Evolutionary conservation across 139 green algal genomes (phyloP).

Genomic region (Asterochloris erici): DNA sequence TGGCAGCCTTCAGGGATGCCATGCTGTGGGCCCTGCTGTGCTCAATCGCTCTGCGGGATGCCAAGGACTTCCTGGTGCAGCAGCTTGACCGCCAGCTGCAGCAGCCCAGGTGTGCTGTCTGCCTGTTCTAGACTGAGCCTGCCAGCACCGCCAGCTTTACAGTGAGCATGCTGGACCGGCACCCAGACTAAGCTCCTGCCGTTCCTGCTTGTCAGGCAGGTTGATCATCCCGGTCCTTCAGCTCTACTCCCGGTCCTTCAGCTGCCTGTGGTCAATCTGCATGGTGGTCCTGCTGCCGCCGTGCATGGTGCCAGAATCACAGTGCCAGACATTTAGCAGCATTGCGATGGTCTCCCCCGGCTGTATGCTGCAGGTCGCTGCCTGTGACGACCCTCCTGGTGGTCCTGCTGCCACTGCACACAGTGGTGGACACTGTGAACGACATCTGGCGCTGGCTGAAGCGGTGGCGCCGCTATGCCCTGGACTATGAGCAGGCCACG

Average conservation of each 20-base stretch:
- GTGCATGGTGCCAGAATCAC: background rate
- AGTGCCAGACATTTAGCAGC: background rate
- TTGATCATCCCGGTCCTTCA: too few species aligned
- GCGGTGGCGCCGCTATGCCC: slow-evolving; percentile 27
- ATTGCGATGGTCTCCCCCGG: background rate
- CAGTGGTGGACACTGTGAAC: slow-evolving; percentile 12
- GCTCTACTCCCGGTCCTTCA: too few species aligned
- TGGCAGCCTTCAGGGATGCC: slow-evolving; percentile 43
- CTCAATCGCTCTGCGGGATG: slow-evolving; percentile 46
- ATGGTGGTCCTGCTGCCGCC: too few species aligned
- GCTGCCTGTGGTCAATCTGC: too few species aligned
- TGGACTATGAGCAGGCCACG: slow-evolving; percentile 20
- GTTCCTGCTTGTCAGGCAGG: too few species aligned
- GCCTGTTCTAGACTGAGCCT: background rate
- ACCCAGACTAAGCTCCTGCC: too few species aligned
- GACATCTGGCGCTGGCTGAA: slow-evolving; percentile 19
- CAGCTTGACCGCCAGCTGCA: slow-evolving; percentile 8
- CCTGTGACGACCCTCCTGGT: slow-evolving; percentile 11
- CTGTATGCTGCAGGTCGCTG: slow-evolving; percentile 20
- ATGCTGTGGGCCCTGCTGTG: slow-evolving; percentile 56
- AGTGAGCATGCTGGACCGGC: too few species aligned
- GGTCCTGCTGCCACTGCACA: slow-evolving; percentile 23
- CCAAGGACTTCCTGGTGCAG: slow-evolving; percentile 45
- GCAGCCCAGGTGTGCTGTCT: slow-evolving; percentile 7
- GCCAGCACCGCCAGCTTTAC: too few species aligned